Percentiles rank a stretch among this genome's conserved stretches.
Conservation (phyloP, 2,329 filamentous ascomycete species). For the Sarocladium oryzae region DNA sequence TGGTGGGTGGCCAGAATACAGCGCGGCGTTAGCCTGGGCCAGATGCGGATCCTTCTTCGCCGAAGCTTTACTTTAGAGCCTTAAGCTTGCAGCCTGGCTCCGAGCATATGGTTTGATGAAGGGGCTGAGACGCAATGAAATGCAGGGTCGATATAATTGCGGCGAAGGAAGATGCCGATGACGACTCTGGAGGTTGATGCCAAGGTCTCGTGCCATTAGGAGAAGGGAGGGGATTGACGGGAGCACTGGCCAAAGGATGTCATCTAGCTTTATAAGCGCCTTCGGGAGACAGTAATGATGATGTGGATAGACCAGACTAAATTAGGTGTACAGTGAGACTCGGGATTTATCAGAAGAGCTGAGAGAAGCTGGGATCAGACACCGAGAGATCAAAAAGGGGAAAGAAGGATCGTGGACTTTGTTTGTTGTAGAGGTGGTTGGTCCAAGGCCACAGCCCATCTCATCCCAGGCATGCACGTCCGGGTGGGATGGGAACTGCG, state of each 20-base stretch:
- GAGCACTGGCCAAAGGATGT: neutral
- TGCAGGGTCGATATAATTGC: neutral
- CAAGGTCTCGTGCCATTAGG: neutral
- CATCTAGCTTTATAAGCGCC: conserved; percentile 3
- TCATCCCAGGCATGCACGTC: neutral
- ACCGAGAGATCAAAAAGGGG: neutral
- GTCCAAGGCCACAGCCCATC: neutral
- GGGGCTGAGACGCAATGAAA: neutral
- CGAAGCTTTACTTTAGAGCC: neutral
- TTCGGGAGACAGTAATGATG: too few species aligned
- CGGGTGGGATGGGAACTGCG: neutral
- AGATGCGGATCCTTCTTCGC: conserved; percentile 4
- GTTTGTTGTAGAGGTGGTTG: neutral
- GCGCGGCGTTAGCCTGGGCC: neutral
- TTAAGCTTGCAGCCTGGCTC: neutral
- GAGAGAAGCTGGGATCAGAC: neutral
- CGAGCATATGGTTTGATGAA: neutral
- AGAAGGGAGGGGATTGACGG: neutral
- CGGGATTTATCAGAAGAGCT: neutral
- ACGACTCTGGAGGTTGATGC: neutral
- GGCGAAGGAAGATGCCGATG: neutral
- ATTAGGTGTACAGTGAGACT: neutral
- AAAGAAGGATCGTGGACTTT: conserved; percentile 1
- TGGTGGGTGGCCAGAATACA: conserved; percentile 1
- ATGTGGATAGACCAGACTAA: neutral